Percentiles rank a stretch among this genome's conserved stretches.
Conservation (phyloP, 768 basidiomycete genomes). For the Pholiota conissans region DNA sequence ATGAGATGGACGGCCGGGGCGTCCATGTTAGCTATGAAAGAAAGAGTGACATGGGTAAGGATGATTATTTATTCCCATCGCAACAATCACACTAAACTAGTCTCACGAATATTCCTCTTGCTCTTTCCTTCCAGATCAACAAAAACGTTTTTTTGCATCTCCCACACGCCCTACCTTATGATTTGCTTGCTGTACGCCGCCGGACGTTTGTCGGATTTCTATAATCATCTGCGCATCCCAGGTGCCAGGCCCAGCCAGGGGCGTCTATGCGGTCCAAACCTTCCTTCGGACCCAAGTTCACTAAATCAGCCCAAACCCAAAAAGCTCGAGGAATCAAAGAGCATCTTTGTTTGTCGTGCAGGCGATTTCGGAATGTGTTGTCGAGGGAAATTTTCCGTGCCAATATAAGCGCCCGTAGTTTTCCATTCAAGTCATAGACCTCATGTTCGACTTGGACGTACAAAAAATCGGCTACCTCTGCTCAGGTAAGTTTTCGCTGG, state of each 20-base stretch:
- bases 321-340: too few species aligned
- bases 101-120: constrained; percentile 4
- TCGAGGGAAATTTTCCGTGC: too few species aligned
- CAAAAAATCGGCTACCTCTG: too few species aligned
- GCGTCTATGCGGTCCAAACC: background rate
- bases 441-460: too few species aligned
- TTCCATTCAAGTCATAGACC: too few species aligned
- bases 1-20: constrained; percentile 38
- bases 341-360: too few species aligned
- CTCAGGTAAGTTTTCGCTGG: too few species aligned
- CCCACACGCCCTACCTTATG: background rate
- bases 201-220: background rate
- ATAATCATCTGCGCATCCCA: too few species aligned
- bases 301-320: background rate
- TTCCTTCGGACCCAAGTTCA: background rate
- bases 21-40: constrained; percentile 26
- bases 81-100: constrained; percentile 3
- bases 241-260: background rate
- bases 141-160: background rate
- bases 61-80: constrained; percentile 16
- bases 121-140: background rate
- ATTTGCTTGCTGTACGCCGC: background rate
- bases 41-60: constrained; percentile 10
- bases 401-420: too few species aligned
- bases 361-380: too few species aligned